Percentiles rank a stretch among this genome's conserved stretches.
Conservation (phyloP, 1,139 yeast genomes). For the Magnusiomyces tetraspermus region DNA sequence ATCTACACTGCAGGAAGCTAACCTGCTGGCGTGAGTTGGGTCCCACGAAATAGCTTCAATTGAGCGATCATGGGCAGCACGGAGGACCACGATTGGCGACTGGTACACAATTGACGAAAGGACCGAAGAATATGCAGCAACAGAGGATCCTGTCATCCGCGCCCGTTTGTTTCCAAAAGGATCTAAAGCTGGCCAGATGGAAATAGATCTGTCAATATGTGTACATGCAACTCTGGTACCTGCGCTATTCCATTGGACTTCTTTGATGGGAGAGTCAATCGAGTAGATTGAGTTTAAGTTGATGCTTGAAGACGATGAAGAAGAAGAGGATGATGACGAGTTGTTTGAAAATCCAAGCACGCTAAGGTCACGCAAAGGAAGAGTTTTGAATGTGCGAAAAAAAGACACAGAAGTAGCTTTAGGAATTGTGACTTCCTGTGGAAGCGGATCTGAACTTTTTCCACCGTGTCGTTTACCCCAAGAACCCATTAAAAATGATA, state of each 20-base stretch:
- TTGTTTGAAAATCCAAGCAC: not conserved
- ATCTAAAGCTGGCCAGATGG: conserved; percentile 25
- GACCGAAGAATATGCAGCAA: not conserved
- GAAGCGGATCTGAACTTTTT: not conserved
- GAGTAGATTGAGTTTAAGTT: not conserved
- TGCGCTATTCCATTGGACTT: conserved; percentile 23
- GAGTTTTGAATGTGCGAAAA: not conserved
- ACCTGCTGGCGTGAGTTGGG: conserved; percentile 42
- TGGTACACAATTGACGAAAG: not conserved
- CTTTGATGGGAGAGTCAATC: conserved; percentile 1
- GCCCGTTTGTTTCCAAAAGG: conserved; percentile 20
- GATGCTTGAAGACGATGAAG: not conserved
- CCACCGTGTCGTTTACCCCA: not conserved
- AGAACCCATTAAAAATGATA: not conserved
- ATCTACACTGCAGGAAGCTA: conserved; percentile 56
- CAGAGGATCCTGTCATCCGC: conserved; percentile 6
- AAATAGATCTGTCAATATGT: conserved; percentile 22
- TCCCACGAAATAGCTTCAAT: conserved; percentile 53
- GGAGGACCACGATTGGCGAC: not conserved
- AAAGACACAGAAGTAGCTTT: not conserved
- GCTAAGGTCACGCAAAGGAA: not conserved
- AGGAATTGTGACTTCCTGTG: not conserved
- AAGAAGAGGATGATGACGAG: not conserved
- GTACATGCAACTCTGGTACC: conserved; percentile 25
- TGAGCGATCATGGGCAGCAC: conserved; percentile 34